Evolutionary conservation across 148 eudicot genomes (phyloP), one percentile per base, ranked within the genome.

Genomic region (Heliosperma pusillum): DNA sequence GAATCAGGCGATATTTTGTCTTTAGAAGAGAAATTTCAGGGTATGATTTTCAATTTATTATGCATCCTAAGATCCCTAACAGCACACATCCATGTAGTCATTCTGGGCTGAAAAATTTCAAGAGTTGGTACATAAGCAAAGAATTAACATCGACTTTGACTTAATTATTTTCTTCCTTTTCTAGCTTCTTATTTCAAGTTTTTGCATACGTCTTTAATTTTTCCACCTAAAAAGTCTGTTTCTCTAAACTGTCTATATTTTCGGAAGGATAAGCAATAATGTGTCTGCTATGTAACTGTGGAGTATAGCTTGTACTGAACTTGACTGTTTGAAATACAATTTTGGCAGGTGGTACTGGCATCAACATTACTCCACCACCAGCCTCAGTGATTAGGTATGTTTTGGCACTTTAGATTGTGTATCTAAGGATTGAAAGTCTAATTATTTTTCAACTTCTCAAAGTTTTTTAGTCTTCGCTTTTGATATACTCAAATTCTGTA

Each of bases 1-100:
- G 98, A 93, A 88, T 79, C 79, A 63, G 98, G 98, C 21, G 96
- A 85, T 80, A 88, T 93, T 60, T 83, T 93, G 74, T 91, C 97
- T 61, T 91, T 93, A 44, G 97, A 93, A 84, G 98, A 93, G 84
- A 93, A 93, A 78, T 93, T 93, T 73, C 98, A 90, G 82, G 98
- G 98, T 93, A 85, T 42, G 55, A 36, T 5, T 15, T 78, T 76
- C 15, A 44, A 16, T 65, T 40, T 27, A 21, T 19, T 3, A 9
- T 42, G 13, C 33, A 15, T 58, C n/a, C 20, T 3, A 36, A 10
- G 67, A 10, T 2, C 19, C 15, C 16, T 69, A 21, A 2, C n/a
- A 69, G 5, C 30, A 69, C 25, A 69, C 57, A 44, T 7, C 53
- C 16, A 4, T 22, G 33, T 42, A 69, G 24, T 1, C 13, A 24